A percentile compares a stretch with the other conserved stretches of the same genome.
Conservation (phyloP, 225 moss, liverwort and hornwort genomes). For the Antitrichia curtipendula region DNA sequence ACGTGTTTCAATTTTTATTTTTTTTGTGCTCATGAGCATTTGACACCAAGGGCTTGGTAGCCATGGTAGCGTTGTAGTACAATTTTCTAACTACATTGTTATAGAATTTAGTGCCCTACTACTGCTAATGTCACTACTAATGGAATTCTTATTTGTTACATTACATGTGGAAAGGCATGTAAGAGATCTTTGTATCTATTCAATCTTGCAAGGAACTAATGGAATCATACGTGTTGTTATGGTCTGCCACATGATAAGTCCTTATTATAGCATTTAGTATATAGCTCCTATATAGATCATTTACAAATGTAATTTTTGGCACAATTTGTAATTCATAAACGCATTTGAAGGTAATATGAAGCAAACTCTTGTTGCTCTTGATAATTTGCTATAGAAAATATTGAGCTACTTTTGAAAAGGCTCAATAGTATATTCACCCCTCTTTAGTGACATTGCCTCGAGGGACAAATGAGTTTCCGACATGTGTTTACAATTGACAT, state of each 20-base stretch:
- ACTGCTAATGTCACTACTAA: not conserved
- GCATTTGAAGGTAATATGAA: not conserved
- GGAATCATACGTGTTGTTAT: conserved; percentile 74
- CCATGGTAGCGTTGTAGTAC: too few species aligned
- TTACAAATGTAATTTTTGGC: not conserved
- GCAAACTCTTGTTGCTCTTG: not conserved
- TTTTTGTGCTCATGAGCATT: not conserved
- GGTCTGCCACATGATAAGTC: conserved; percentile 55
- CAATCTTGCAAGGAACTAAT: conserved; percentile 77
- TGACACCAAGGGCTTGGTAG: not conserved
- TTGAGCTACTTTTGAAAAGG: not conserved
- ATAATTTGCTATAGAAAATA: not conserved
- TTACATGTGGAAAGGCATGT: conserved; percentile 73
- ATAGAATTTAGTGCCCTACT: not conserved
- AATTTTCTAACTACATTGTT: not conserved
- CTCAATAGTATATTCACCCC: not conserved
- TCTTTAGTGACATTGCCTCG: too few species aligned
- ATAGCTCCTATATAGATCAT: not conserved
- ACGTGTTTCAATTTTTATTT: not conserved
- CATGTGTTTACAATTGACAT: too few species aligned
- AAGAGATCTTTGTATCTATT: conserved; percentile 73
- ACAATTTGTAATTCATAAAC: not conserved
- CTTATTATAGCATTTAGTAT: not conserved
- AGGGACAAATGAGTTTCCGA: too few species aligned
- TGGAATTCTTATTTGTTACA: not conserved